Evolutionary conservation across 1,284 basidiomycete genomes (phyloP), one percentile per base, ranked within the genome.

Genomic region (Gastroboletus turbinatus): DNA sequence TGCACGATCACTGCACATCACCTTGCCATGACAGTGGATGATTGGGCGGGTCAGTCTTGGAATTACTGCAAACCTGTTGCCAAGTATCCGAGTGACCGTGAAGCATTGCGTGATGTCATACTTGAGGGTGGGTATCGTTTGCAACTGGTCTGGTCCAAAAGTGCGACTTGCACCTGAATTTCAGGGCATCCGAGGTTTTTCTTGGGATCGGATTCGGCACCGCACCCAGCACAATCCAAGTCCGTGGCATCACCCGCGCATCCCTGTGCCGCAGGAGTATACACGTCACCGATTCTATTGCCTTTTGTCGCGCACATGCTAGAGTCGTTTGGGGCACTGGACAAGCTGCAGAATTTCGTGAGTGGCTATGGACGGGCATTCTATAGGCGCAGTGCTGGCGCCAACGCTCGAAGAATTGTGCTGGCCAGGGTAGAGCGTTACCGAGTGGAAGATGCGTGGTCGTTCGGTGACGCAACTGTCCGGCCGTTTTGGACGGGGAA

Each of bases 1-100:
- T 99, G 97, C 74, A 94, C 92, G 7, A 98, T 99, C 75, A 99
- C 97, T 3, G 90, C 96, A 0, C 97, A 99, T 75, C 97, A 99
- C 72, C 85, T 99, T 38, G 87, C 85, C 39, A 81, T 99, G 54
- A 96, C 92, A 2, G 94, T 99, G 9, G 97, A 99, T 73, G 92
- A 97, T 67, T 98, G 96, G 88, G 96, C 96, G 1, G 94, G 96
- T 7, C 95, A 98, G 74, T 87, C 93, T 0, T 93, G 93, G 82
- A 87, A 98, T 71, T 99, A 92, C 73, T 99, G 97, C 82, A 99
- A 99, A 75, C 97, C 97, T 0, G 92, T 99, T 23, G 96, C 97
- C 29, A 99, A 99, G 75, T 95, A 87, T 67, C 96, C 96, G 5
- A 88, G 92, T 62, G 97, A 99, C 73, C 82, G 96, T 29, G 75